These are phyloP conservation scores for Phytophthora macrochlamydospora DNA, from an alignment of 352 stramenopile genomes.

Conservation along the genomic window DNA sequence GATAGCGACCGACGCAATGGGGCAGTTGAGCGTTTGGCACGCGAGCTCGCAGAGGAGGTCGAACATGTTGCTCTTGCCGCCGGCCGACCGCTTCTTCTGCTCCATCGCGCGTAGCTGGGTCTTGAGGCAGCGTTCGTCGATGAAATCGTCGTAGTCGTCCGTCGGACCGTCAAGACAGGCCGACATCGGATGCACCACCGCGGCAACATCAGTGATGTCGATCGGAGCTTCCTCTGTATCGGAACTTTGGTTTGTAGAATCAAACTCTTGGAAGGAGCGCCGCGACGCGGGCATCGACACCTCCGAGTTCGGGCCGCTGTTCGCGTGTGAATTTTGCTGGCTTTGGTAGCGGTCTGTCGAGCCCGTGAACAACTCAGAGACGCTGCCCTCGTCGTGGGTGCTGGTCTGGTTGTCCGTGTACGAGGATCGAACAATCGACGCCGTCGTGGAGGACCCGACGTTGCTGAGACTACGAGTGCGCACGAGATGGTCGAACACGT, in stretches of 20 bases:
- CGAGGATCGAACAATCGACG: conserved; percentile 54
- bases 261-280: conserved; percentile 33
- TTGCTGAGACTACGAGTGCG: conserved; percentile 63
- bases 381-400: conserved; percentile 28
- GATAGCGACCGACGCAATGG: conserved; percentile 79
- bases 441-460: conserved; percentile 31
- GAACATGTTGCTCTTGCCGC: conserved; percentile 75
- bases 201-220: conserved; percentile 37
- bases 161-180: conserved; percentile 23
- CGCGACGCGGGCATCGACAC: conserved; percentile 6
- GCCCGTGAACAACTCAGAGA: conserved; percentile 19
- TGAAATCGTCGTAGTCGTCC: conserved; percentile 68
- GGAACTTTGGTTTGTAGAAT: conserved; percentile 14
- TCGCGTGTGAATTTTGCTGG: conserved; percentile 2
- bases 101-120: conserved; percentile 62
- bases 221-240: conserved; percentile 9
- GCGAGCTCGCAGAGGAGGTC: conserved; percentile 81
- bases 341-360: conserved; percentile 9
- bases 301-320: conserved; percentile 26
- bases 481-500: conserved; percentile 72
- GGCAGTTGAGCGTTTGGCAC: conserved; percentile 81
- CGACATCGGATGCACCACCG: conserved; percentile 44
- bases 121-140: conserved; percentile 59
- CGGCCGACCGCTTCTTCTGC: conserved; percentile 44
- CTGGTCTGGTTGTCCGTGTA: conserved; percentile 43